Base-by-base conservation (phyloP, 2,329 filamentous ascomycete genomes). In the Venturia pyrina region DNA sequence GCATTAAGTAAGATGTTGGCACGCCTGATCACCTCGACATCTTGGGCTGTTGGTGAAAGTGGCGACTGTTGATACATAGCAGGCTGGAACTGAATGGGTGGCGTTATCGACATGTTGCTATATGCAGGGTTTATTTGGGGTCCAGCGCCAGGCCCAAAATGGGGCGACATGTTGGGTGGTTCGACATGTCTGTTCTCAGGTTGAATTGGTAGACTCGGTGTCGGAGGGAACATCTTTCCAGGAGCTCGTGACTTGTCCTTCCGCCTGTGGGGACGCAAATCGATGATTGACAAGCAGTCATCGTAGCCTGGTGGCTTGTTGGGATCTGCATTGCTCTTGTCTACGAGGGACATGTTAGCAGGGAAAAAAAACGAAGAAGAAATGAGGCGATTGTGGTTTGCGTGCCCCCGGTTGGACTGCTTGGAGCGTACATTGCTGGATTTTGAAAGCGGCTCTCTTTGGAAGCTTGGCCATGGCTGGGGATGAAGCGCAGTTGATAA, bases 291-390 rank as follows among this genome's bases (percentile, higher is more conserved):
- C 21, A 62, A 40, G 37, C 60, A 46, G 37, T 44, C 60, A 46
- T 62, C 24, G 37, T 62, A 62, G 60, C n/a, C 60, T 62, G 60
- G 60, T 19, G 60, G 60, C 60, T 46, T 62, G 15, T 62, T 62
- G 28, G 53, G 53, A 37, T 59, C 32, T 19, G 53, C 3, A 19
- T 37, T 59, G 32, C 28, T 59, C 32, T 59, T 59, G 28, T 59
- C 53, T 59, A 59, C 7, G 5, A 37, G 6, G 15, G 5, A 37
- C 6, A 37, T n/a, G 32, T 59, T 59, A 59, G 53, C 32, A n/a
- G 32, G 11, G 53, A 59, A 21, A n/a, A 7, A 50, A 50, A n/a
- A 13, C 1, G 46, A 24, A 21, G 46, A 24, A 50, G 44, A 48
- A 24, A 24, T n/a, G 46, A 13, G 46, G 28, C 28, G 28, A 4